Evolutionary conservation across 2,329 filamentous ascomycete species (phyloP).

Genomic region (Ophiobolus disseminans): DNA sequence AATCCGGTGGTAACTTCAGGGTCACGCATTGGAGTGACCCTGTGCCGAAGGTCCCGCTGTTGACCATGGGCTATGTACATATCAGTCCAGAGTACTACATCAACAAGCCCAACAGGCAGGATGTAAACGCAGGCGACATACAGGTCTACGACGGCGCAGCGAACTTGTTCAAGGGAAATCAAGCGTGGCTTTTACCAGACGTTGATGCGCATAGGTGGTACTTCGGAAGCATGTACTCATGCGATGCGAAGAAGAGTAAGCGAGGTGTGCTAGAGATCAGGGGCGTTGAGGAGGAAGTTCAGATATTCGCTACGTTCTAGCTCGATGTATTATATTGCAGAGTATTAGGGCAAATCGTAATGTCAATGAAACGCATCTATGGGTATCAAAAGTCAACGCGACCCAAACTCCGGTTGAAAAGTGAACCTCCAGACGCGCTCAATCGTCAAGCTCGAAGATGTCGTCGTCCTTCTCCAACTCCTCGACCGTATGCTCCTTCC

Average conservation of each 20-base stretch:
- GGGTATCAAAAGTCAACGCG: not conserved
- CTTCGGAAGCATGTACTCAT: constrained; percentile 32
- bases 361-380: not conserved
- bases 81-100: constrained; percentile 71
- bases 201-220: constrained; percentile 48
- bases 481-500: constrained; percentile 37
- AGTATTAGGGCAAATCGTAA: not conserved
- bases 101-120: constrained; percentile 24
- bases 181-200: constrained; percentile 36
- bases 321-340: not conserved
- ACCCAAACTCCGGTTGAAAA: not conserved
- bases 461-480: constrained; percentile 39
- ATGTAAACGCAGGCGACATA: constrained; percentile 31
- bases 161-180: constrained; percentile 39
- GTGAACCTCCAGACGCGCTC: too few species aligned
- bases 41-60: constrained; percentile 70
- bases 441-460: constrained; percentile 25
- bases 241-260: constrained; percentile 22
- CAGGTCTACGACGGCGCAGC: constrained; percentile 27
- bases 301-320: constrained; percentile 23
- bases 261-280: constrained; percentile 13
- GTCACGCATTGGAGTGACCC: constrained; percentile 73
- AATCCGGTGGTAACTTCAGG: constrained; percentile 64
- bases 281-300: constrained; percentile 12
- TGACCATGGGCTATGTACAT: constrained; percentile 68